Conservation (phyloP, 257 asterid species). For the Sherardia arvensis region DNA sequence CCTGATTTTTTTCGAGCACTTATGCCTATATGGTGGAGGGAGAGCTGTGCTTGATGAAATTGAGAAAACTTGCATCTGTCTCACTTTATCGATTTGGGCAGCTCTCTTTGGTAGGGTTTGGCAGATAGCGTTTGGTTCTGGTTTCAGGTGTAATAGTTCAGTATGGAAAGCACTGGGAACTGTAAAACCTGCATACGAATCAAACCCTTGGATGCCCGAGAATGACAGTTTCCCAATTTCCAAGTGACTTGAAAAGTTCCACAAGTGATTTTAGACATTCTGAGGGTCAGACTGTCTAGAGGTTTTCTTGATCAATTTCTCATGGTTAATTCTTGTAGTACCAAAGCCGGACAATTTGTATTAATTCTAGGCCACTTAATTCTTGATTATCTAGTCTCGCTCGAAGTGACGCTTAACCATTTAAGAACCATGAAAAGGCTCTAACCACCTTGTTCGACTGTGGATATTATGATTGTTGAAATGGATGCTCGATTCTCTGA, state of each 20-base stretch:
- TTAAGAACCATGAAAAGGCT: no score
- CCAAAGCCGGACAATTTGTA: neutral
- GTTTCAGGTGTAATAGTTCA: conserved; percentile 36
- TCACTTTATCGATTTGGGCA: conserved; percentile 34
- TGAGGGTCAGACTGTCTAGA: no score
- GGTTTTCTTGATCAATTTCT: conserved; percentile 1
- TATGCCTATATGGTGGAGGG: conserved; percentile 41
- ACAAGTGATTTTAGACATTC: neutral
- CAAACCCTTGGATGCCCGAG: conserved; percentile 32
- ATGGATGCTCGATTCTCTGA: no score
- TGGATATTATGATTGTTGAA: no score
- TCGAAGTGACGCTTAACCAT: no score
- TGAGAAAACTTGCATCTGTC: conserved; percentile 33
- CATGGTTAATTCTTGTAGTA: neutral
- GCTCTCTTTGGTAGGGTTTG: conserved; percentile 37
- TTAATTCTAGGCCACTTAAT: neutral
- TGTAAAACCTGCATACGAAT: conserved; percentile 20
- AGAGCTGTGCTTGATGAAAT: conserved; percentile 37
- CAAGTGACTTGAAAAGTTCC: conserved; percentile 15
- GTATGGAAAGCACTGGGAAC: conserved; percentile 34
- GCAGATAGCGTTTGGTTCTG: conserved; percentile 41
- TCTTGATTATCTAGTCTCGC: neutral
- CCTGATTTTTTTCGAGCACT: conserved; percentile 37
- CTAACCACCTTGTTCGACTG: no score
- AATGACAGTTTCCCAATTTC: conserved; percentile 30